Evolutionary conservation across 305 asterid species (phyloP).

Genomic region (Ilex paraguariensis): DNA sequence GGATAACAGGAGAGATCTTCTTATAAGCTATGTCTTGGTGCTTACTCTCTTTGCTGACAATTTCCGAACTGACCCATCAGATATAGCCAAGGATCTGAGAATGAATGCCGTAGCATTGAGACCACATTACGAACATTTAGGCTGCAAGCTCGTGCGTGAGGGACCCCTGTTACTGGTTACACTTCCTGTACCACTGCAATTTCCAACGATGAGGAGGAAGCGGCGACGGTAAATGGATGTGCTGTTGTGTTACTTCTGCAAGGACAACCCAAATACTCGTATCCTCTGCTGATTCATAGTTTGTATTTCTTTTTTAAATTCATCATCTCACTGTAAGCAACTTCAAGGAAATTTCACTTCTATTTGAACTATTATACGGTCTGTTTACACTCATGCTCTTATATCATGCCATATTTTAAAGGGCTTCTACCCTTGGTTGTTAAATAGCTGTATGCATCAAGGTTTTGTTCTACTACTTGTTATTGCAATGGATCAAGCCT

Average conservation of each 20-base stretch:
- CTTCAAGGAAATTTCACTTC: background rate
- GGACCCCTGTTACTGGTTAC: conserved; percentile 43
- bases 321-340: background rate
- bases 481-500: too few species aligned
- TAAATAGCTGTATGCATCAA: too few species aligned
- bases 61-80: conserved; percentile 55
- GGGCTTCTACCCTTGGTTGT: too few species aligned
- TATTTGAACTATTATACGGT: background rate
- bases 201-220: conserved; percentile 33
- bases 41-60: conserved; percentile 71
- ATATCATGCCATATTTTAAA: background rate
- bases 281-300: background rate
- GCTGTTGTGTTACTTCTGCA: background rate
- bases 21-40: conserved; percentile 67
- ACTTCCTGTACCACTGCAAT: conserved; percentile 66
- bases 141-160: conserved; percentile 69
- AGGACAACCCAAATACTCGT: background rate
- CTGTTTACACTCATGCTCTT: background rate
- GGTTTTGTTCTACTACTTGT: too few species aligned
- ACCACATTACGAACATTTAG: conserved; percentile 51
- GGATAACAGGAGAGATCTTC: conserved; percentile 46
- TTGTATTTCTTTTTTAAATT: too few species aligned
- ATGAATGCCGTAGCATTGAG: conserved; percentile 35
- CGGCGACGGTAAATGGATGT: conserved; percentile 25
- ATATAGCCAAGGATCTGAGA: conserved; percentile 79